Base-by-base conservation (phyloP, 192 early-diverging fungal species). In the Mortierella antarctica region DNA sequence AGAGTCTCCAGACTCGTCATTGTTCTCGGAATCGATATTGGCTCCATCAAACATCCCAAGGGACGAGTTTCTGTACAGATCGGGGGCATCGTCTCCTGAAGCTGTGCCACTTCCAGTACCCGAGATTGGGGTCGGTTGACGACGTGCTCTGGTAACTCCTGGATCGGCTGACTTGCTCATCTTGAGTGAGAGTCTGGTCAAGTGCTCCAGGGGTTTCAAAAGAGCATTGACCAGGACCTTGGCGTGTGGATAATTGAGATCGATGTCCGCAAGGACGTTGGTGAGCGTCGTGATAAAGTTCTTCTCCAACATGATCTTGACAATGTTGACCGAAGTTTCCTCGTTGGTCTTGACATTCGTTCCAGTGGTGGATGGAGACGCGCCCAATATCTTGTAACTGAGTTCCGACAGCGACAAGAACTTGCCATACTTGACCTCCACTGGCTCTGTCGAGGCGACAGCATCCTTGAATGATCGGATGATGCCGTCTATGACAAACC, bases 171-270 rank as follows among this genome's bases (percentile, higher is more conserved):
- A 86, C 44, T 89, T 91, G 47, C 93, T 94, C 51, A 96, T 86
- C 77, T 92, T 94, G 61, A 96, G 93, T 15, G 98, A 96, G 6
- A 94, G 72, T 73, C 96, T 95, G 14, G 97, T 92, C 65, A 99
- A 84, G 40, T 89, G 88, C 76, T 98, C 97, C 50, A 98, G 86
- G 7, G 97, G 98, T 54, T 94, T 93, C 57, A 98, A 67, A 61
- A 99, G 86, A 6, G 92, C 77, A 39, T 83, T 91, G 13, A 97
- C 88, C 40, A 98, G 87, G 15, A 85, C 83, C 53, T 89, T 92
- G 41, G 94, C 88, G 50, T 89, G 85, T 9, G 98, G 98, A 72
- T 98, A 95, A 74, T 97, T 94, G 44, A 96, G 83, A 74, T 99
- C 96, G 46, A 99, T 86, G 62, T 96, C 94, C 45, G 89, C 91